These are phyloP conservation scores for Suhomyces anneliseae DNA, from an alignment of 1,139 yeast genomes.

Conservation along the genomic window DNA sequence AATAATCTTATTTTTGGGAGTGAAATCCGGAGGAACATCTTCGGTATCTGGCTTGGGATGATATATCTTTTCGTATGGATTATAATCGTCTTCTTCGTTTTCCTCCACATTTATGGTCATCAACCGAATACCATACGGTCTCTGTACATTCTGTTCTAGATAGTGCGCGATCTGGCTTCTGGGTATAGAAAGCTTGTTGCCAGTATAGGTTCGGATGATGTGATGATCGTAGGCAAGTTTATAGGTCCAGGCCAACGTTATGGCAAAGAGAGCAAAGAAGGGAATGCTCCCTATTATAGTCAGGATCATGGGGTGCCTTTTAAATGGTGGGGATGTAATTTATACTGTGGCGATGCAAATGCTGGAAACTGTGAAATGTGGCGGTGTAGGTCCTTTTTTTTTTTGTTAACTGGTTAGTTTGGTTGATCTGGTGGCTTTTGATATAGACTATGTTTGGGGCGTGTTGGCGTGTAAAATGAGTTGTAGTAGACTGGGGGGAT, in stretches of 20 bases:
- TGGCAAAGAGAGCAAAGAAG: constrained; percentile 17
- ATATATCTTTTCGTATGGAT: constrained; percentile 22
- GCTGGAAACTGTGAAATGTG: too few species aligned
- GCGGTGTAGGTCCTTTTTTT: too few species aligned
- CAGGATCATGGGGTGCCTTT: constrained; percentile 2
- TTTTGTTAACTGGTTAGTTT: too few species aligned
- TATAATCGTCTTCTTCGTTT: constrained; percentile 17
- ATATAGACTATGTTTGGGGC: too few species aligned
- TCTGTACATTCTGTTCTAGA: constrained; percentile 5
- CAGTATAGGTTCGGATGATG: constrained; percentile 26
- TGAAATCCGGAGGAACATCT: neutral
- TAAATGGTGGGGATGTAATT: neutral
- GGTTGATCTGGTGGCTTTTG: too few species aligned
- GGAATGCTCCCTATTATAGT: constrained; percentile 13
- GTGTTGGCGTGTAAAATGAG: too few species aligned
- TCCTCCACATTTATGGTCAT: constrained; percentile 20
- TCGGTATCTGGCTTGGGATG: neutral
- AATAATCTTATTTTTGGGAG: constrained; percentile 14
- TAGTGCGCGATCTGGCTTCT: constrained; percentile 23
- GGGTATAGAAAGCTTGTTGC: constrained; percentile 12
- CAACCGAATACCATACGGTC: constrained; percentile 17
- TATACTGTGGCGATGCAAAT: too few species aligned
- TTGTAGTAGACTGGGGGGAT: too few species aligned
- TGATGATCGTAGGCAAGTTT: constrained; percentile 26
- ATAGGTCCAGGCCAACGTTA: constrained; percentile 23